Conservation (phyloP, 805 yeast species). For the Candida dajiaensis region DNA sequence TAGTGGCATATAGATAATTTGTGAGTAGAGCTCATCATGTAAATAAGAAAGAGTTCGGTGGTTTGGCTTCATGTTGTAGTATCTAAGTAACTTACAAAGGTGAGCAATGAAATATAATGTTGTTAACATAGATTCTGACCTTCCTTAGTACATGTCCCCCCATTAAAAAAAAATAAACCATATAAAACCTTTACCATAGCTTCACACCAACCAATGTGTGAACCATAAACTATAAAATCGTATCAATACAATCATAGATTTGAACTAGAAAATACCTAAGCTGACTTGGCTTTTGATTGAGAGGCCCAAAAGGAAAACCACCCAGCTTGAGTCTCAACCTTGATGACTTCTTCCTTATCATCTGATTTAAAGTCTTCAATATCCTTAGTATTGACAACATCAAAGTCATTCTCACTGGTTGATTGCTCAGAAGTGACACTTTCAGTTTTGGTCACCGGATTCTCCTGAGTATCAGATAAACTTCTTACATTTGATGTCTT, state of each 20-base stretch:
- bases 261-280: neutral
- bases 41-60: neutral
- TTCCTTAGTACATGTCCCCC: neutral
- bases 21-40: conserved; percentile 2
- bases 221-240: neutral
- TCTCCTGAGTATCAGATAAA: neutral
- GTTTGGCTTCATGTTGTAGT: neutral
- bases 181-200: neutral
- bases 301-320: conserved; percentile 1
- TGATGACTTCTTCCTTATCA: neutral
- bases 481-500: neutral
- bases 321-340: neutral
- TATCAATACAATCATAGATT: neutral
- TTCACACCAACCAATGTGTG: neutral
- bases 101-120: neutral
- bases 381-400: conserved; percentile 36
- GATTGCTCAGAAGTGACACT: neutral
- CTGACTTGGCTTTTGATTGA: neutral
- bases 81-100: neutral
- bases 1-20: neutral
- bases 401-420: conserved; percentile 32
- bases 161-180: neutral
- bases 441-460: neutral
- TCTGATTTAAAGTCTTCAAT: conserved; percentile 5
- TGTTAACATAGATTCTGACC: neutral